Evolutionary conservation across 176 grass and related monocot genomes (phyloP), one percentile per base, ranked within the genome.

Genomic region (Puccinellia tenuiflora): DNA sequence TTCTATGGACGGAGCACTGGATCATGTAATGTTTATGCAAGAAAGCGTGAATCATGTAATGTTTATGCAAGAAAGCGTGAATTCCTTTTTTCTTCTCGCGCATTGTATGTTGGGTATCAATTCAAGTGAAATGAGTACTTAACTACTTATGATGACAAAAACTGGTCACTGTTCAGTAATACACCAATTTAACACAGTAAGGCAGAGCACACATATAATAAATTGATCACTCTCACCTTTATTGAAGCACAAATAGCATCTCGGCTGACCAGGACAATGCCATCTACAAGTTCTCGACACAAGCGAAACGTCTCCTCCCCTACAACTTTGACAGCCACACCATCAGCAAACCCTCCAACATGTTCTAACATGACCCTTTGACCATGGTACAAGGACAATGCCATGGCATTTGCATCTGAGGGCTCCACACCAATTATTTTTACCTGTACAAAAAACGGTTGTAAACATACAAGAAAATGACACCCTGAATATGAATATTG

Each of bases 161-260:
- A 33, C 35, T 31, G 20, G 50, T 29, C 4, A 79, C 21, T 57
- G 2, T 33, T 76, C 22, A 68, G 16, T 57, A 43, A 67, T 38
- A 4, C 7, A 71, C 3, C 37, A 64, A 78, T 47, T 67, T 68
- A 68, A 81, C 40, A 68, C 70, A 51, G 35, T 26, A 59, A 65
- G 28, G 34, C 20, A 62, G 8, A 79, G 11, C 17, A 62, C 51
- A 31, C 18, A 78, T 9, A 39, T 22, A 78, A 50, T 61, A 64
- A 6, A 85, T 71, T 16, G 52, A 20, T 24, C 68, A 53, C 25
- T 39, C 63, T 45, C 56, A 96, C 97, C 97, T 99, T 99, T 88
- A 99, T 99, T 56, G 97, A 99, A 88, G 97, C 97, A 92, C 93
- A 99, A 72, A 96, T 96, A 75, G 97, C 93, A 92, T 99, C 97